Percentiles rank a stretch among this genome's conserved stretches.
phyloP scores from a whole-genome alignment of 2,329 filamentous ascomycete genomes.

The Aspergillus calidoustus region DNA sequence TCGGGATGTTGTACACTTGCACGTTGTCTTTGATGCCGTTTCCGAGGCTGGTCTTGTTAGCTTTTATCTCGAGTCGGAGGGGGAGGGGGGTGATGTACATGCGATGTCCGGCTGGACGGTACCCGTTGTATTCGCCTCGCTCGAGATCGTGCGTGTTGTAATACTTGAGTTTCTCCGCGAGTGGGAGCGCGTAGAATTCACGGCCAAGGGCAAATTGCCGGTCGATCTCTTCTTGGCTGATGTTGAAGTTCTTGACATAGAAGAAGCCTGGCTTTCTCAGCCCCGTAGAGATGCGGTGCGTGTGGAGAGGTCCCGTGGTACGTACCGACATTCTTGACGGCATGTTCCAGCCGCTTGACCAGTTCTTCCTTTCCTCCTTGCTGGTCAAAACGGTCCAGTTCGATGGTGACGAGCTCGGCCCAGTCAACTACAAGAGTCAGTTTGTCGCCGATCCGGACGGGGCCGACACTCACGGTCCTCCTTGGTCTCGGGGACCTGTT shows the following conservation, averaged over 20 bases:
- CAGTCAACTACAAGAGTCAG: conserved; percentile 44
- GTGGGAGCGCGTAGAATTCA: conserved; percentile 60
- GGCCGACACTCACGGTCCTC: conserved; percentile 35
- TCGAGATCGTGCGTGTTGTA: conserved; percentile 52
- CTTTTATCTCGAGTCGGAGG: too few species aligned
- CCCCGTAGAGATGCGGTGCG: too few species aligned
- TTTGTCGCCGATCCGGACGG: too few species aligned
- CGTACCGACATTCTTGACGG: conserved; percentile 52
- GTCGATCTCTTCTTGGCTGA: conserved; percentile 64
- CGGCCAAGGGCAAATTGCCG: conserved; percentile 65
- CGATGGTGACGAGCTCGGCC: conserved; percentile 63
- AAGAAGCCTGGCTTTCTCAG: conserved; percentile 57
- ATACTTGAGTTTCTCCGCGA: conserved; percentile 64
- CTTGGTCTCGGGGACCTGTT: conserved; percentile 54
- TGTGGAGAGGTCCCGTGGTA: neutral
- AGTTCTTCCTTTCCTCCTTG: conserved; percentile 60
- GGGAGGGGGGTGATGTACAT: conserved; percentile 20
- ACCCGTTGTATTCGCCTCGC: conserved; percentile 62
- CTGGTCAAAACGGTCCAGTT: conserved; percentile 58
- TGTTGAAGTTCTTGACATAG: conserved; percentile 66
- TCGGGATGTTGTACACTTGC: conserved; percentile 65
- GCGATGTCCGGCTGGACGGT: conserved; percentile 53
- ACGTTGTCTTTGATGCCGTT: conserved; percentile 58
- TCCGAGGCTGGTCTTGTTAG: conserved; percentile 32
- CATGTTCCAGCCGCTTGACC: conserved; percentile 60